Evolutionary conservation across 305 asterid species (phyloP), one percentile per base, ranked within the genome.

Genomic region (Rubia peregrina): DNA sequence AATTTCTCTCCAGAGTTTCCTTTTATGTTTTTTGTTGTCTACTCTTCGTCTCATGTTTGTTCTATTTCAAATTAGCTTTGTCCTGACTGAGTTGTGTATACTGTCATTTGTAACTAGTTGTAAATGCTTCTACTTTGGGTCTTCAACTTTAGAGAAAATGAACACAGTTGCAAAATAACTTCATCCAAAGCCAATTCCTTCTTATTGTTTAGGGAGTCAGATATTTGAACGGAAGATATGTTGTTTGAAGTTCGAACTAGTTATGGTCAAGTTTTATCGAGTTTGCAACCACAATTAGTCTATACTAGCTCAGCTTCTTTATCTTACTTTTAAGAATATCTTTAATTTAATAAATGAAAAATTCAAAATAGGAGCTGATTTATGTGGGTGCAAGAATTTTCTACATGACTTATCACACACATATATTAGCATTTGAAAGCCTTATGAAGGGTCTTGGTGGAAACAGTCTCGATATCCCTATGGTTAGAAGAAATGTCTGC

Each of bases 161-260:
- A 40, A 63, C 68, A 38, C 12, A 63, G 9, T 63, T 63, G 48
- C 30, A 63, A 36, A 65, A 41, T 61, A 65, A 42, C 55, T 65
- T 65, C n/a, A 19, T 64, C 53, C 9, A 48, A 19, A 16, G 16
- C 8, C 6, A 0, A 64, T 40, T 19, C 6, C 30, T 10, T 17
- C 30, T 10, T 17, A 9, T 17, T 36, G 42, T 38, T 30, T 38
- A 40, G 17, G 36, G 36, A 30, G 36, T 17, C 7, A n/a, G 6
- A n/a, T 7, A 9, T 63, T 6, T 41, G 10, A 17, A 2, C 36
- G 51, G 68, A 2, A n/a, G 68, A 64, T 7, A 38, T 63, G 24
- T 38, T 63, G 42, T 17, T 36, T 14, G 46, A 63, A 38, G 55
- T 48, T 48, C 19, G 55, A 48, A 48, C 67, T 38, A 38, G 17